Evolutionary conservation across 805 yeast genomes (phyloP).

Genomic region (Candida hispaniensis): DNA sequence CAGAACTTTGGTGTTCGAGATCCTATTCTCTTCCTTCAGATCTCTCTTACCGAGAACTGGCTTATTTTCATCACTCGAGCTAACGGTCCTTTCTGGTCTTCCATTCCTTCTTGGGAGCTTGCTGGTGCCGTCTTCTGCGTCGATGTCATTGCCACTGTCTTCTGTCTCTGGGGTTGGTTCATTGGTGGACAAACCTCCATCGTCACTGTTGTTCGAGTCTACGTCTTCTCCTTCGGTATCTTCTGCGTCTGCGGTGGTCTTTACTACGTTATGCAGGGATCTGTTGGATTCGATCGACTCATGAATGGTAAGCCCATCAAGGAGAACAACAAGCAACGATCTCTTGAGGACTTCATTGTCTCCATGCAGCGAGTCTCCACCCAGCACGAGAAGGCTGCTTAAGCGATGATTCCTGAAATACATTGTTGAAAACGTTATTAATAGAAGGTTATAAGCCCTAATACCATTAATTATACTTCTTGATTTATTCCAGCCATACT

Average conservation of each 20-base stretch:
- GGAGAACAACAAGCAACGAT: constrained; percentile 37
- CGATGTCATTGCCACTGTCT: constrained; percentile 85
- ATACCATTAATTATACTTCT: too few species aligned
- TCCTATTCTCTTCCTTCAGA: constrained; percentile 88
- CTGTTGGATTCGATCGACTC: constrained; percentile 40
- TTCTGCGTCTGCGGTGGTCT: constrained; percentile 96
- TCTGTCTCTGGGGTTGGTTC: constrained; percentile 95
- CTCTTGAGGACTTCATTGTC: constrained; percentile 49
- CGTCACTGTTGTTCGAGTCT: constrained; percentile 86
- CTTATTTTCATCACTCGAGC: constrained; percentile 94
- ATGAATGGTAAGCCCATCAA: constrained; percentile 43
- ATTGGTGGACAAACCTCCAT: constrained; percentile 95
- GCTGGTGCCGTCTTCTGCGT: constrained; percentile 86
- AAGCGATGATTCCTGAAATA: too few species aligned
- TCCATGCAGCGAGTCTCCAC: constrained; percentile 58
- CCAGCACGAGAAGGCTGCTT: constrained; percentile 48
- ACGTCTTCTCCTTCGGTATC: constrained; percentile 94
- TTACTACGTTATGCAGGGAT: constrained; percentile 78
- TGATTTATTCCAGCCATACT: too few species aligned
- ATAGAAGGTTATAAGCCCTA: too few species aligned
- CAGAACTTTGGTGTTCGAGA: constrained; percentile 93
- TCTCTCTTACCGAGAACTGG: constrained; percentile 94
- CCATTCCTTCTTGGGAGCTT: constrained; percentile 93
- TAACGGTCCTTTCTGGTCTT: constrained; percentile 97
- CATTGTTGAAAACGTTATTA: too few species aligned